Base-by-base conservation (phyloP, 129 eudicot species). In the Calendula officinalis region DNA sequence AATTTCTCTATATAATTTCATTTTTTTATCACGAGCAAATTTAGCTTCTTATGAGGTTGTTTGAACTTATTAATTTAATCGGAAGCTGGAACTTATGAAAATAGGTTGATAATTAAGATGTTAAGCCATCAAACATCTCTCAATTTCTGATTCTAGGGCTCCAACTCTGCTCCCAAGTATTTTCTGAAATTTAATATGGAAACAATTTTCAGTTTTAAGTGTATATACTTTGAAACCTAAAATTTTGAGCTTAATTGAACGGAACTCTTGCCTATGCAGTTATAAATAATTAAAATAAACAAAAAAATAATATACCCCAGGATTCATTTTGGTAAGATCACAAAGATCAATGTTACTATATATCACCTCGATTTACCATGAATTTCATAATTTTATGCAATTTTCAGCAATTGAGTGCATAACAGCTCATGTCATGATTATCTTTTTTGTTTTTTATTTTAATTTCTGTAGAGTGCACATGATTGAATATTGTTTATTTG, bases 401-500 rank as follows among this genome's bases (percentile, higher is more conserved):
- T 2, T 22, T 22, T 22, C 30, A n/a, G n/a, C n/a, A n/a, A n/a
- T n/a, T n/a, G n/a, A n/a, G 1, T 22, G 30, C 30, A 22, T 22
- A 22, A 2, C 2, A 0, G 30, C 30, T 22, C 30, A 22, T 22
- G 30, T 22, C 30, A 22, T 22, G 16, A 12, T 37, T 47, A 38
- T 64, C 5, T 10, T 1, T 36, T 48, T 4, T 66, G 70, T 8
- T 66, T 9, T 39, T 15, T 54, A 48, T 40, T 5, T 12, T 0
- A 48, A 48, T 1, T 5, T 46, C 9, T 16, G 36, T 5, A 52
- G 1, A 1, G 47, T 11, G n/a, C 33, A 15, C 60, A n/a, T 33
- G 42, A 13, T 5, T 64, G 46, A 22, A 52, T 16, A 51, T 62
- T 70, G 56, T 13, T 36, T 56, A 9, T 40, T 10, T 72, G 15